These are phyloP conservation scores for Talaromyces sp. DNA, from an alignment of 2,329 filamentous ascomycete species.

Conservation along the genomic window DNA sequence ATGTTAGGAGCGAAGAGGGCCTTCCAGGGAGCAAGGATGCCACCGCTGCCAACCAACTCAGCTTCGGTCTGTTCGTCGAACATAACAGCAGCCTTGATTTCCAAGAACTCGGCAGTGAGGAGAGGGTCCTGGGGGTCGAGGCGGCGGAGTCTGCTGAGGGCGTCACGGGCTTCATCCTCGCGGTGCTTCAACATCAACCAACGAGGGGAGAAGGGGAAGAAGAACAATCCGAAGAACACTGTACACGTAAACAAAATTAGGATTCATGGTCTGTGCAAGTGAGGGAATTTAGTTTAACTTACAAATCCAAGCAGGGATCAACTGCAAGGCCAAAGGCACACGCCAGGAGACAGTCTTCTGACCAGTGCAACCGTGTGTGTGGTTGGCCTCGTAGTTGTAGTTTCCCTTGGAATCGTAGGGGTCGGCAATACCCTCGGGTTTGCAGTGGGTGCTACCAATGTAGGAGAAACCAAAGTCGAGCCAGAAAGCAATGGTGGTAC, in stretches of 20 bases:
- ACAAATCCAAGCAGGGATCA: conserved; percentile 35
- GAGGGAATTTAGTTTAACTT: neutral
- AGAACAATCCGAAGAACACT: conserved; percentile 41
- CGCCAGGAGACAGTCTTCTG: conserved; percentile 46
- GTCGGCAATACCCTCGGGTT: conserved; percentile 14
- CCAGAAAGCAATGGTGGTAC: conserved; percentile 21
- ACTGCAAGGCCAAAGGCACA: conserved; percentile 49
- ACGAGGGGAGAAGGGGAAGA: conserved; percentile 57
- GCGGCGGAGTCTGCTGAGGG: conserved; percentile 19
- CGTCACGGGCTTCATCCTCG: conserved; percentile 42
- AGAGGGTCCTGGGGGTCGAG: conserved; percentile 19
- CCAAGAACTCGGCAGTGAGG: conserved; percentile 68
- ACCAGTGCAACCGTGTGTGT: conserved; percentile 20
- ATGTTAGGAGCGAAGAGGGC: conserved; percentile 61
- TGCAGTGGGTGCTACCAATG: conserved; percentile 16
- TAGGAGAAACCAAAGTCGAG: conserved; percentile 20
- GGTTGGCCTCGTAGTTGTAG: conserved; percentile 16
- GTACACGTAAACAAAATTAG: conserved; percentile 18
- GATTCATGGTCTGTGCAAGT: neutral
- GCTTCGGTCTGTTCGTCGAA: conserved; percentile 64
- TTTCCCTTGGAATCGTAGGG: neutral
- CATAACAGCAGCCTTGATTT: conserved; percentile 71
- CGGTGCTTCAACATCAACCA: conserved; percentile 52
- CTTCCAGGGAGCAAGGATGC: conserved; percentile 64
- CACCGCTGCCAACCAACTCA: conserved; percentile 45